Base-by-base conservation (phyloP, 805 yeast genomes). In the Candida xyloterini region DNA sequence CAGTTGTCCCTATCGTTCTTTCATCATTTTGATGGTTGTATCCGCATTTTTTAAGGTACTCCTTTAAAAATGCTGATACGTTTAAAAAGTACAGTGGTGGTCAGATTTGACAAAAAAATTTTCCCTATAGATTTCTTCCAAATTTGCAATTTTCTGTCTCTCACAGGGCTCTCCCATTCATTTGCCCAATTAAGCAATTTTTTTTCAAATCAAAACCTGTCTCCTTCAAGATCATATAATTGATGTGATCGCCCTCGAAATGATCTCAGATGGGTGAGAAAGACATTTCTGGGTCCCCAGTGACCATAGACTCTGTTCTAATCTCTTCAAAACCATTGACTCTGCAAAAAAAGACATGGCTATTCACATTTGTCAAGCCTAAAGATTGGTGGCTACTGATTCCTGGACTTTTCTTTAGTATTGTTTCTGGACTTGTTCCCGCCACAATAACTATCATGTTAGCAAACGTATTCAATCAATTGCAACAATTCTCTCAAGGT, bases 391-490 rank as follows among this genome's bases (percentile, higher is more conserved):
- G 46, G 4, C 23, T 61, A 5, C 15, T 56, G 1, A 14, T 47
- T 0, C 23, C 46, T 4, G 66, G 55, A 5, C 1, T 47, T 1
- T 0, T 48, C 3, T 36, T 54, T 1, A 73, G 84, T 13, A 47
- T 68, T 8, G 47, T 71, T 1, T 67, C 79, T n/a, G 78, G 89
- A 0, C 54, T 75, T 2, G 74, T 75, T 0, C 76, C 86, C 0
- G 80, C 87, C 0, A 68, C 74, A 2, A 72, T 77, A 14, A 74
- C 95, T 0, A 68, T 85, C 3, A 51, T 89, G 10, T 74, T 82
- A 44, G 93, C 95, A 3, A 62, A 73, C 39, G 69, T 84, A 0
- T 85, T 90, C 50, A 60, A 66, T 21, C 58, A 65, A 1, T 54
- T 80, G 3, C 53, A 72, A 1, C 25, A 44, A 50, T 1, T 63